Base-by-base conservation (phyloP, 257 asterid genomes). In the Verbascum thapsus region DNA sequence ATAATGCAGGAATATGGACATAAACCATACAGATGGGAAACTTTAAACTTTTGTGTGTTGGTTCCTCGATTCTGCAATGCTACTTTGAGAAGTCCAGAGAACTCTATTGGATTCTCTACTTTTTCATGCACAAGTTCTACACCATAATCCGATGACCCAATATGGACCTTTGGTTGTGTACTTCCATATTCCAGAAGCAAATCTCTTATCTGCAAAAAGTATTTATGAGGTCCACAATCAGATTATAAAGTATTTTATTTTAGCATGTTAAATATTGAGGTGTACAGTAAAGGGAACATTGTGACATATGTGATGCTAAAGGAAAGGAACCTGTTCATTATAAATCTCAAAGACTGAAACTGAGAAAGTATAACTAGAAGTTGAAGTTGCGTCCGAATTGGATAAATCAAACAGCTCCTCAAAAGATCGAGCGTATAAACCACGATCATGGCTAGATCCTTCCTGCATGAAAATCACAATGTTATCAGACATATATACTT, bases 321-420 rank as follows among this genome's bases (percentile, higher is more conserved):
- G 58, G 38, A 53, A 69, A 61, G 35, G 44, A 70, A 94, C 99
- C 97, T 94, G 96, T 69, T 94, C 99, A 49, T 94, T 90, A 39
- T 82, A 82, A 67, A 94, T 90, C 78, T 87, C 96, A 87, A 85
- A 84, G 37, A 80, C 91, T 20, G 99, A 83, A 67, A 90, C 87
- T 39, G 88, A 85, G 83, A 94, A 90, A 78, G 72, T 84, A 67
- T 76, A 90, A 60, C 74, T 88, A 61, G 94, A 90, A 23, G 90
- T 84, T 54, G 86, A 84, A 71, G 97, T 90, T 74, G 95, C 78
- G 80, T 94, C 96, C 2, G 97, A 87, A 80, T 94, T 90, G 67
- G 97, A 85, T 67, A 94, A 76, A 80, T 94, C 97, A 78, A 94
- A 94, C 51, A 94, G 95, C 89, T 94, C 97, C 85, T 94, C 99